Base-by-base conservation (phyloP, 139 green algal genomes). In the Desmodesmus armatus region DNA sequence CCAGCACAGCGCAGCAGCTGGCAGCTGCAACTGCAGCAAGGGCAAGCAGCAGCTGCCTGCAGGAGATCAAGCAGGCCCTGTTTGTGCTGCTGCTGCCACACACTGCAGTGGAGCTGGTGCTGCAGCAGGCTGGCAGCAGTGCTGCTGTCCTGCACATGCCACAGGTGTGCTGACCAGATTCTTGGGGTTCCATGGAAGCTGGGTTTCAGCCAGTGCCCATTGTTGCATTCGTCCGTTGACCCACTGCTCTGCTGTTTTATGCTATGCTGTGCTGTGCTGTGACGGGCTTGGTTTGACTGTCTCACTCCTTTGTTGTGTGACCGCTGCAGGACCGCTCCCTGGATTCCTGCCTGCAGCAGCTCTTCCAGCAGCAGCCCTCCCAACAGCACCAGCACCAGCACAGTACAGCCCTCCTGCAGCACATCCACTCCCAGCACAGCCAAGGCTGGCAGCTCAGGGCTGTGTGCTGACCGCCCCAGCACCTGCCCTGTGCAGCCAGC, bases 121-220 rank as follows among this genome's bases (percentile, higher is more conserved):
- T 84, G 40, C 40, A 53, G 43, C 78, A 77, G 62, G 21, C 66
- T 39, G 78, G 78, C 29, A 84, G 62, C 62, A 63, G 23, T 15
- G n/a, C 11, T 41, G 19, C 33, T 37, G 31, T 84, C 19, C 31
- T 84, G 27, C 62, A 72, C n/a, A 65, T 84, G 60, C 39, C 0
- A 2, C 76, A 84, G 78, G 78, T 84, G 62, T 13, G 35, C 35
- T 51, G n/a, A n/a, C n/a, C n/a, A n/a, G n/a, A n/a, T n/a, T n/a
- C n/a, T n/a, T n/a, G n/a, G n/a, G n/a, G n/a, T n/a, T n/a, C n/a
- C n/a, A n/a, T n/a, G n/a, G n/a, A n/a, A n/a, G n/a, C n/a, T n/a
- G n/a, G n/a, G n/a, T n/a, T n/a, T n/a, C n/a, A n/a, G n/a, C n/a
- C n/a, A n/a, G n/a, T n/a, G n/a, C n/a, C n/a, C n/a, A n/a, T n/a